Evolutionary conservation across 2,329 filamentous ascomycete species (phyloP), one percentile per base, ranked within the genome.

Genomic region (Pestalotiopsis sp.): DNA sequence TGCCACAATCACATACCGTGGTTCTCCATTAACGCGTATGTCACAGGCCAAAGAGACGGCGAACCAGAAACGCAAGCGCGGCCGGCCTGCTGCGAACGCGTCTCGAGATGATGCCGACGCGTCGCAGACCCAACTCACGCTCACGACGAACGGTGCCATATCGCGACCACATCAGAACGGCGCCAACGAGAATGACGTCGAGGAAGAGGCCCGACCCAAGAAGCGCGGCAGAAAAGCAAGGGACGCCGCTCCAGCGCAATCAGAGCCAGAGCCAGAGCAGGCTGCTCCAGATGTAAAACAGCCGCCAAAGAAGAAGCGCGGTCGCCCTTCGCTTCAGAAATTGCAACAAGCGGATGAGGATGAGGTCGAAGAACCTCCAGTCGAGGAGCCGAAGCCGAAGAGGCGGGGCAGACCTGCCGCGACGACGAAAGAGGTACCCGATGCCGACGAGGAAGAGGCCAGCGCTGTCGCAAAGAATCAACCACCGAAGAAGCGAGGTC

Each of bases 61-160:
- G 36, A 77, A 78, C 66, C 78, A 77, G 66, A 82, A 81, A 72
- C 82, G 82, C 71, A 84, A 83, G 74, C 83, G 82, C 75, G 81
- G 81, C 66, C 78, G 80, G 56, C 81, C 79, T 13, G 41, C 45
- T 52, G 73, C 80, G 39, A 81, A 63, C 66, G 82, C 82, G 81
- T 80, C 80, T 67, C 80, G 77, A 70, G 69, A 76, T 31, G 68
- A 70, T n/a, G 67, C 65, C 27, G 70, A 73, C 74, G 76, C 75
- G 75, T 75, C 73, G 49, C 73, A 70, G 36, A 63, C 70, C 20
- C 70, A 73, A 70, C 68, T 67, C 11, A 68, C 52, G n/a, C 70
- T 71, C 31, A 69, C 73, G 23, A 71, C 63, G 49, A 68, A 72
- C 57, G 73, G 60, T 13, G 64, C 68, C 23, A 36, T 72, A 64